phyloP scores from a whole-genome alignment of 176 grass and related monocot species.

The Triticum urartu region DNA sequence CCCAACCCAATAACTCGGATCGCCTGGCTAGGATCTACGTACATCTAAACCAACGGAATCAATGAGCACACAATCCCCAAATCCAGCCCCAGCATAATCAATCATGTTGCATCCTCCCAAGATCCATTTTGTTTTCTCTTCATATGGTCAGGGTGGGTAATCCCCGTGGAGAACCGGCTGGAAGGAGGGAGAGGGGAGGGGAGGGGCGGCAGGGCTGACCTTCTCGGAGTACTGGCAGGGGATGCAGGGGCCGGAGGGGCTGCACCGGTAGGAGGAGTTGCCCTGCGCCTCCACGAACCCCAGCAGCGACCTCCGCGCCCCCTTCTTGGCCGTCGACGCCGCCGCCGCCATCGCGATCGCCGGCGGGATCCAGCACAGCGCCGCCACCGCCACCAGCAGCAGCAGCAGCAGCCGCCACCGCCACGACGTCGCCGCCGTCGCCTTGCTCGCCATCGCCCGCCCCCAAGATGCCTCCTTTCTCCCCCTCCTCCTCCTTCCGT shows the following conservation, averaged over 20 bases:
- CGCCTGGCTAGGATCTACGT: background rate
- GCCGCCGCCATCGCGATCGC: constrained; percentile 46
- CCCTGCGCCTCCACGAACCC: constrained; percentile 74
- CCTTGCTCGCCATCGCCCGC: constrained; percentile 46
- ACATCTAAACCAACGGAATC: background rate
- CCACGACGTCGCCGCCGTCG: constrained; percentile 50
- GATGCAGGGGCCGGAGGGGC: constrained; percentile 72
- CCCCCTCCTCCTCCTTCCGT: background rate
- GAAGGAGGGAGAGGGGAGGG: background rate
- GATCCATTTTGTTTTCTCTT: background rate
- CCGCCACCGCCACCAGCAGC: constrained; percentile 36
- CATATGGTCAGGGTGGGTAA: too few relatives aligned
- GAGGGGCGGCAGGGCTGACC: constrained; percentile 25
- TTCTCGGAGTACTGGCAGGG: constrained; percentile 90
- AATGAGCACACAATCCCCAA: background rate
- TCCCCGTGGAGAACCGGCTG: too few relatives aligned
- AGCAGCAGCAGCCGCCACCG: constrained; percentile 37
- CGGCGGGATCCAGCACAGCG: constrained; percentile 53
- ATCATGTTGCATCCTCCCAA: background rate
- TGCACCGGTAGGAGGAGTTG: constrained; percentile 72
- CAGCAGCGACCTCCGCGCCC: constrained; percentile 57
- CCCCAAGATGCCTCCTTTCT: background rate
- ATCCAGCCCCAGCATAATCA: background rate
- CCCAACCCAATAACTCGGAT: background rate
- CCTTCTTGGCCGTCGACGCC: constrained; percentile 26